Evolutionary conservation across 202 grass and related monocot species (phyloP), one percentile per base, ranked within the genome.

Genomic region (Tripidium arundinaceum): DNA sequence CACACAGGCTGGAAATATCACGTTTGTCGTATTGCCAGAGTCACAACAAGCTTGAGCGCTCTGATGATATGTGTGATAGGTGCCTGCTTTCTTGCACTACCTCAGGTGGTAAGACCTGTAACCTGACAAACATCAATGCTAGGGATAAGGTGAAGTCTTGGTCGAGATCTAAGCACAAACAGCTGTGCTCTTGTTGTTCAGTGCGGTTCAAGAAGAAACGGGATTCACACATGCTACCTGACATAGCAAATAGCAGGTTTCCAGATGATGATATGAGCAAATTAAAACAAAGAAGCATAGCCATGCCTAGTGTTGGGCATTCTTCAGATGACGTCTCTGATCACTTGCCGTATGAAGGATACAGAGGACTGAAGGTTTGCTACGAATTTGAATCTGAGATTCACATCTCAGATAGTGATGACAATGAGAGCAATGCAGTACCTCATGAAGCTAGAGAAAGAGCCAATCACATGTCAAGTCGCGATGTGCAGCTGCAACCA

Each of bases 1-100:
- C 65, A 29, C 96, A 99, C 64, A 96, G 87, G 78, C 19, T 83
- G 69, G 92, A 96, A 77, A 91, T 96, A 25, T 89, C 90, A 21
- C 62, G 81, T 25, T 77, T 99, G 76, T 80, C 75, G 0, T 91
- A 88, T 47, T 99, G 92, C 62, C 83, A 77, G 31, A 33, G 67
- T 82, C 96, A 99, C 75, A 84, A 41, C 3, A 90, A 85, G 74
- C 96, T 99, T 24, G 70, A 83, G 1, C 60, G 80, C 36, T 50
- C 83, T 57, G 90, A 86, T 72, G 83, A 85, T 70, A 68, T 99
- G 25, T 99, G 96, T 54, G 83, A 85, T 59, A 86, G 49, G 43
- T 96, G 92, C 63, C 70, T 88, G 34, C 46, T 83, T 78, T 93
- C 92, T 76, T 90, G 85, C 46, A 64, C 77, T 76, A 70, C 50